Conservation (phyloP, 768 basidiomycete species). For the Hericium coralloides region DNA sequence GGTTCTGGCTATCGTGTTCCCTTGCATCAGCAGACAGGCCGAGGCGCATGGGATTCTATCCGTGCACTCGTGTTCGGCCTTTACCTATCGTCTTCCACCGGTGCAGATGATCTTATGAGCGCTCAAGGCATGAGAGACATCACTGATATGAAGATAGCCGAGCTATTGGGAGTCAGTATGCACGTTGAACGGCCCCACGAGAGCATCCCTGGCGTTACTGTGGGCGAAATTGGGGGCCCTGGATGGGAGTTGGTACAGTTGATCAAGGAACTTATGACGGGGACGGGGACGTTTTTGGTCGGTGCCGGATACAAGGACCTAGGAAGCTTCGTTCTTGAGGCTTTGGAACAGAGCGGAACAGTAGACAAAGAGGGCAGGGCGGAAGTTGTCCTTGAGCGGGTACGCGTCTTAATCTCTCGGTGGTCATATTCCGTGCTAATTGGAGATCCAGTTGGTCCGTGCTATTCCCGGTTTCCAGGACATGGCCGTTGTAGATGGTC, state of each 20-base stretch:
- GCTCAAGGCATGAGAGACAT: conserved; percentile 57
- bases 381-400: conserved; percentile 58
- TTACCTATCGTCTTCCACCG: conserved; percentile 55
- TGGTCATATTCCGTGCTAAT: conserved; percentile 12
- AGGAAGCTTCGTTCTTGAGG: conserved; percentile 65
- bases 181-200: conserved; percentile 67
- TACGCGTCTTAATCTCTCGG: conserved; percentile 25
- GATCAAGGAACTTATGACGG: conserved; percentile 52
- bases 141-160: conserved; percentile 50
- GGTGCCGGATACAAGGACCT: conserved; percentile 56
- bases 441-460: conserved; percentile 46
- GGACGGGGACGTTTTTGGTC: conserved; percentile 63
- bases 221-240: conserved; percentile 72
- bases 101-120: conserved; percentile 49
- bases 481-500: conserved; percentile 55
- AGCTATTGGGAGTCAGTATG: conserved; percentile 60
- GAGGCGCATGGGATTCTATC: conserved; percentile 82
- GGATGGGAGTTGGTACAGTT: conserved; percentile 65
- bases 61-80: conserved; percentile 64
- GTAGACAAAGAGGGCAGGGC: conserved; percentile 29
- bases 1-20: conserved; percentile 72
- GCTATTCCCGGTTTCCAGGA: conserved; percentile 81
- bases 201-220: conserved; percentile 53
- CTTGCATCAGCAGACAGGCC: conserved; percentile 60
- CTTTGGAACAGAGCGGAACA: conserved; percentile 46